Percentiles rank a stretch among this genome's conserved stretches.
Evolutionary conservation across 129 eudicot species (phyloP).

Genomic region (Centaurea solstitialis): DNA sequence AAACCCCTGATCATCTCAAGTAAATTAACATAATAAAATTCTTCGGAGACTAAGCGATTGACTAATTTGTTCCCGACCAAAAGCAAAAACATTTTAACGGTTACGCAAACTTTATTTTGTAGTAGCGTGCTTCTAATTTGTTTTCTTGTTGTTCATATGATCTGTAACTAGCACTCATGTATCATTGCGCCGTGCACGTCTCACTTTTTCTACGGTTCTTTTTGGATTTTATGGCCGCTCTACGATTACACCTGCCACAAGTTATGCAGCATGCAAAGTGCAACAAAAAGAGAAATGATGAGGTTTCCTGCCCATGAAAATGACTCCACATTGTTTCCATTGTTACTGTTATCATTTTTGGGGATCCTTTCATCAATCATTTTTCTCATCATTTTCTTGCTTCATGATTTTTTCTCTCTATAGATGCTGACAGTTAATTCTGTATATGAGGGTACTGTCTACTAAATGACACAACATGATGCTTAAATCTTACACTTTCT

Average conservation of each 20-base stretch:
- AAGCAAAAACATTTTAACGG: background rate
- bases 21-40: background rate
- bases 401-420: conserved; percentile 17
- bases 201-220: conserved; percentile 12
- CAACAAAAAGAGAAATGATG: conserved; percentile 32
- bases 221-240: conserved; percentile 26
- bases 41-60: background rate
- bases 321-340: conserved; percentile 29
- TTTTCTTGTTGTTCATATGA: conserved; percentile 19
- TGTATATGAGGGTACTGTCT: conserved; percentile 31
- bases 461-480: conserved; percentile 25
- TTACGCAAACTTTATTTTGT: conserved; percentile 7
- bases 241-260: conserved; percentile 14
- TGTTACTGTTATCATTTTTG: conserved; percentile 24
- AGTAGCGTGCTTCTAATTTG: conserved; percentile 17
- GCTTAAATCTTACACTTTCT: conserved; percentile 36
- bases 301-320: conserved; percentile 32
- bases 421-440: conserved; percentile 37
- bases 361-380: conserved; percentile 44
- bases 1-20: background rate
- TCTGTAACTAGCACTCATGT: background rate
- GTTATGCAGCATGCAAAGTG: conserved; percentile 39
- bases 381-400: conserved; percentile 35
- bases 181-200: conserved; percentile 35
- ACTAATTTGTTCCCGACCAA: background rate